Base-by-base conservation (phyloP, 1,284 basidiomycete species). In the Omphalotus olearius region DNA sequence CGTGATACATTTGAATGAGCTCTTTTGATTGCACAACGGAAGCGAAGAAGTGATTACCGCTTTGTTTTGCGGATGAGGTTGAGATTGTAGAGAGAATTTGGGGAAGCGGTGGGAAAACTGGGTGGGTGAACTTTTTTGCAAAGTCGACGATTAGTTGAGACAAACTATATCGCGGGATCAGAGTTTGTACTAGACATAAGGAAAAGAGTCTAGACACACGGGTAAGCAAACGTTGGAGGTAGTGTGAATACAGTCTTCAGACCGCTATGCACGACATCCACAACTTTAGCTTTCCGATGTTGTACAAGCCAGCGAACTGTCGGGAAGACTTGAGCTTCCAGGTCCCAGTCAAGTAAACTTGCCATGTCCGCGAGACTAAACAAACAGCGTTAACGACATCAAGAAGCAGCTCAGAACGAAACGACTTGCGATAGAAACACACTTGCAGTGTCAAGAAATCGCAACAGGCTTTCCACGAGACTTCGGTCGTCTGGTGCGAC, bases 301-400 rank as follows among this genome's bases (percentile, higher is more conserved):
- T 93, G 86, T 18, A 98, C 90, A 33, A 98, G 76, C 79, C 93
- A 93, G 10, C 91, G 79, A 1, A 93, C 91, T 43, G 90, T 85
- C 0, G 93, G 91, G 61, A 90, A 92, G 1, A 96, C 79, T 59
- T 96, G 90, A 0, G 81, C 75, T 57, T 95, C 88, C 3, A 96
- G 73, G 61, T 96, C 85, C 84, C 89, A 93, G 48, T 92, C 90
- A 23, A 96, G 72, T 30, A 88, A 64, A 64, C 82, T 87, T 0
- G 91, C 91, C 70, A 96, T 85, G 57, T 95, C 91, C n/a, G 82
- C 82, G 44, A 98, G 75, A 44, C 91, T 95, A 57, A 26, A 30
- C 4, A 39, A 33, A 6, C 36, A 37, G 26, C 26, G 30, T 33
- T 7, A 33, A 2, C n/a, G 30, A 33, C 2, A 35, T 39, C 14